Evolutionary conservation across 2,329 filamentous ascomycete species (phyloP).

Genomic region (Colletotrichum coccodes): DNA sequence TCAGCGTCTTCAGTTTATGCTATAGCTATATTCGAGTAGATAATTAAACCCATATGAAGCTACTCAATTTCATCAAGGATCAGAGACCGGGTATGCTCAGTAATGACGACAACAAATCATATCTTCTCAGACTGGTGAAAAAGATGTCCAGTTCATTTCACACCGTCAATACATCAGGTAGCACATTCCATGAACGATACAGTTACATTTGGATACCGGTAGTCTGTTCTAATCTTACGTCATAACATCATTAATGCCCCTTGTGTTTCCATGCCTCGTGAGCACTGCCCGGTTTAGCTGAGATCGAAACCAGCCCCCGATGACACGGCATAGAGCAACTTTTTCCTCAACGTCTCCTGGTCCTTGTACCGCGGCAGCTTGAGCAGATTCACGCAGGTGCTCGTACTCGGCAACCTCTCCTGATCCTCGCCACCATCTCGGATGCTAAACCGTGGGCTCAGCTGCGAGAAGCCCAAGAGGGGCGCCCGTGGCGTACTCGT

Average conservation of each 20-base stretch:
- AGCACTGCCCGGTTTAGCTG: conserved; percentile 51
- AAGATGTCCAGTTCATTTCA: background rate
- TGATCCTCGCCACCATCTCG: conserved; percentile 83
- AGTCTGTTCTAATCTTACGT: conserved; percentile 8
- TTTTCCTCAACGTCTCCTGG: conserved; percentile 74
- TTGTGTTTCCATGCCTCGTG: background rate
- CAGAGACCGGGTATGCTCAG: no score
- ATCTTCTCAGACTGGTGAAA: no score
- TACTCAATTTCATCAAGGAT: no score
- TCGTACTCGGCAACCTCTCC: conserved; percentile 86
- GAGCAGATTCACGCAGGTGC: conserved; percentile 93
- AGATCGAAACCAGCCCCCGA: conserved; percentile 94
- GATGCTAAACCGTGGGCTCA: conserved; percentile 90
- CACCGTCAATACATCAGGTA: background rate
- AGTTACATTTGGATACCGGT: conserved; percentile 1
- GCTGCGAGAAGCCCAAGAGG: conserved; percentile 85
- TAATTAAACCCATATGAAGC: background rate
- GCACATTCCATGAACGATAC: background rate
- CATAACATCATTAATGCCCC: conserved; percentile 24
- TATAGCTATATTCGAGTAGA: background rate
- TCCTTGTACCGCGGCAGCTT: conserved; percentile 87
- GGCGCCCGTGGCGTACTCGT: conserved; percentile 93
- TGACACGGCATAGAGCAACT: conserved; percentile 89
- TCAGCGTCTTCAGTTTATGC: no score
- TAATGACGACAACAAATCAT: background rate